These are phyloP conservation scores for Solanum lycopersicoides DNA, from an alignment of 257 asterid species.

Conservation along the genomic window DNA sequence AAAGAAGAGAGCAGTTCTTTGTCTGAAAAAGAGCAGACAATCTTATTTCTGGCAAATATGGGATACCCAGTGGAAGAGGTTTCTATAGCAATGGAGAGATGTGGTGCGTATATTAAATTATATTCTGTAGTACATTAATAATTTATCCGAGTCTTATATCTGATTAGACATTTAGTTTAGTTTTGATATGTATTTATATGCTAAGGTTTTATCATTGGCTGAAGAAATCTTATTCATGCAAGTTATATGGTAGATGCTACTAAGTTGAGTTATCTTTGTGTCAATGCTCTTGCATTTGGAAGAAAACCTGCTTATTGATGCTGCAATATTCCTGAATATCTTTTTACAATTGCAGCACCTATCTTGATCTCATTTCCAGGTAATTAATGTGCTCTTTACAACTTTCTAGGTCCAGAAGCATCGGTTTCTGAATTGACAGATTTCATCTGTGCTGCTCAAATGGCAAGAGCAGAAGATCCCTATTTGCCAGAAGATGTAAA, in stretches of 20 bases:
- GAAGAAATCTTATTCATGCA: neutral
- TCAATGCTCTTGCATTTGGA: neutral
- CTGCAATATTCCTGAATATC: neutral
- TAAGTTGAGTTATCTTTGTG: neutral
- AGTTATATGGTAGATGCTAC: neutral
- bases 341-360: neutral
- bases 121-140: neutral
- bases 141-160: neutral
- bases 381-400: neutral
- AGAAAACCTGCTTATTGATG: neutral
- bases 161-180: neutral
- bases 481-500: constrained; percentile 40
- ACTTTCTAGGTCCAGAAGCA: constrained; percentile 53
- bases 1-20: constrained; percentile 23
- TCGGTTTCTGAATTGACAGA: constrained; percentile 41
- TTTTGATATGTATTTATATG: neutral
- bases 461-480: constrained; percentile 51
- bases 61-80: constrained; percentile 54
- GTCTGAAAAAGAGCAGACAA: constrained; percentile 27
- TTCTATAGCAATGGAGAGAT: constrained; percentile 46
- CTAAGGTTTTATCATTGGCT: neutral
- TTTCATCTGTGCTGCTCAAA: constrained; percentile 67
- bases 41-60: constrained; percentile 36
- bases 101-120: constrained; percentile 24
- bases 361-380: neutral